These are phyloP conservation scores for Talaromyces liani DNA, from an alignment of 495 filamentous ascomycete genomes.

Conservation along the genomic window DNA sequence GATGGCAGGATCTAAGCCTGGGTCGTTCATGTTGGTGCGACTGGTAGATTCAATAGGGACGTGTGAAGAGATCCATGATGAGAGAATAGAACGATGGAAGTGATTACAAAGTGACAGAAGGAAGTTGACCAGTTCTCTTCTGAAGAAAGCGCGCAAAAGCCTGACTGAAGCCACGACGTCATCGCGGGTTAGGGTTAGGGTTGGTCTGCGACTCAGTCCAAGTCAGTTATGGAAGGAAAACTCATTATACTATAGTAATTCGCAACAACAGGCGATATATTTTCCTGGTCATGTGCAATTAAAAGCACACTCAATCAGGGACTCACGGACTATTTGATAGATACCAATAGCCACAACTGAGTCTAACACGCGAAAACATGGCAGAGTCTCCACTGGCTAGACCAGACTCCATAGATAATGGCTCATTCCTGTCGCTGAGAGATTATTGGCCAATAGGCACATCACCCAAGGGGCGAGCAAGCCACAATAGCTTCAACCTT, in stretches of 20 bases:
- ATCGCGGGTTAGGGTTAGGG: neutral
- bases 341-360: too few relatives aligned
- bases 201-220: too few relatives aligned
- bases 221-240: too few relatives aligned
- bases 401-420: neutral
- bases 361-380: neutral
- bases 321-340: too few relatives aligned
- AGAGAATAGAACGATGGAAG: neutral
- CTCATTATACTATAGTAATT: too few relatives aligned
- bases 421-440: neutral
- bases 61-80: neutral
- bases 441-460: neutral
- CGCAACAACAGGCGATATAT: neutral
- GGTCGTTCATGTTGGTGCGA: constrained; percentile 49
- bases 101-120: too few relatives aligned
- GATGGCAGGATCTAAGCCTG: constrained; percentile 47
- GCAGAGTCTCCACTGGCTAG: neutral
- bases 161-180: neutral
- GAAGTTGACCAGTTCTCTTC: neutral
- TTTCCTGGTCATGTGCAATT: neutral
- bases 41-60: neutral
- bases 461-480: neutral
- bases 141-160: neutral
- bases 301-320: too few relatives aligned
- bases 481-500: neutral